Percentiles rank a stretch among this genome's conserved stretches.
phyloP scores from a whole-genome alignment of 495 filamentous ascomycete species.

The Aspergillus sclerotiicarbonarius region DNA sequence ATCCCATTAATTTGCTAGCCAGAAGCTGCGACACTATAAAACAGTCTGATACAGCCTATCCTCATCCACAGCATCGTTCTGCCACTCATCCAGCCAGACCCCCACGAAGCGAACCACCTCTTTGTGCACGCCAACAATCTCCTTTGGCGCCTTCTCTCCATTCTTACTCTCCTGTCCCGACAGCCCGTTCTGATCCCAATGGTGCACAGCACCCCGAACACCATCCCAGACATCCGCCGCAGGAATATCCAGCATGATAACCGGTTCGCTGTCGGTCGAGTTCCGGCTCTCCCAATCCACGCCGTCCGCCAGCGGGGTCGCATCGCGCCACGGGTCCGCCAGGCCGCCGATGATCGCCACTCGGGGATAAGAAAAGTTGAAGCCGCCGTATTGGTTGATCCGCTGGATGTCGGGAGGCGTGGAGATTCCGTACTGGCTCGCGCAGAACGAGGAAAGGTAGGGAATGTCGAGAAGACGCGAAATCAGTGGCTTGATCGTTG shows the following conservation, averaged over 20 bases:
- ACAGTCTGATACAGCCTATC: background rate
- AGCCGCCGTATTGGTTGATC: conserved; percentile 72
- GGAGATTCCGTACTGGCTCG: conserved; percentile 61
- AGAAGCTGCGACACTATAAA: background rate
- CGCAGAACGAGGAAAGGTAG: conserved; percentile 54
- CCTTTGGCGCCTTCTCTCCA: conserved; percentile 47
- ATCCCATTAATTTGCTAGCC: too few relatives aligned
- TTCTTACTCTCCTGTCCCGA: conserved; percentile 57
- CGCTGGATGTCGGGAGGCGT: conserved; percentile 49
- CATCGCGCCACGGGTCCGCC: conserved; percentile 67
- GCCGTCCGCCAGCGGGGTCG: conserved; percentile 58
- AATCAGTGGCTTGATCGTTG: conserved; percentile 57
- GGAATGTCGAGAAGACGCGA: conserved; percentile 60
- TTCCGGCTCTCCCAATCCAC: conserved; percentile 33
- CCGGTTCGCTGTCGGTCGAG: conserved; percentile 58
- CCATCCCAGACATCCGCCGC: conserved; percentile 24
- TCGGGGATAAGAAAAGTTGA: conserved; percentile 58
- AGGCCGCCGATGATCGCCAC: conserved; percentile 68
- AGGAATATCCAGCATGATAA: conserved; percentile 53
- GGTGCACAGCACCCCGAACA: conserved; percentile 55
- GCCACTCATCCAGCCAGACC: conserved; percentile 63
- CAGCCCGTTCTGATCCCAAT: conserved; percentile 72
- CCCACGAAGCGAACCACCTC: conserved; percentile 58
- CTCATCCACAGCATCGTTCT: background rate
- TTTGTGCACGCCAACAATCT: conserved; percentile 53